Conservation (phyloP, 2,329 filamentous ascomycete genomes). For the Metarhizium album region DNA sequence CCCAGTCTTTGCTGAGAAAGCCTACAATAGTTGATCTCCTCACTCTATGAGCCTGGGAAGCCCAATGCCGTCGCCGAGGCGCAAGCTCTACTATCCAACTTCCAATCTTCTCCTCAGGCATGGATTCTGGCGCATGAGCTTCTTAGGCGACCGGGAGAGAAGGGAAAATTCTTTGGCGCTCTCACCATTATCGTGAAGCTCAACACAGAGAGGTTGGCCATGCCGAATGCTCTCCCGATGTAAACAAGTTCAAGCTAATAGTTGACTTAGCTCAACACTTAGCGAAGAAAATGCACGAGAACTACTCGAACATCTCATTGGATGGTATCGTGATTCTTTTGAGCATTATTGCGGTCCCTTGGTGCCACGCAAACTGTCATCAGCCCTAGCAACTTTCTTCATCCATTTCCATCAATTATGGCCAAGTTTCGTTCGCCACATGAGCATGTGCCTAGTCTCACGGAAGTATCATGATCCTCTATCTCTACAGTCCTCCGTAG, state of each 20-base stretch:
- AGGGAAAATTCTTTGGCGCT: slow-evolving; percentile 85
- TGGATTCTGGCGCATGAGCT: slow-evolving; percentile 79
- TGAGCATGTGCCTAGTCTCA: slow-evolving; percentile 42
- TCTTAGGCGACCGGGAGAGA: slow-evolving; percentile 55
- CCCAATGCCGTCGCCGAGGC: slow-evolving; percentile 37
- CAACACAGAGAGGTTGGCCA: slow-evolving; percentile 66
- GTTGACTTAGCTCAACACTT: slow-evolving; percentile 33
- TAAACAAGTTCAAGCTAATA: neutral
- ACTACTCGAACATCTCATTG: slow-evolving; percentile 49
- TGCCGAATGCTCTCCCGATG: neutral
- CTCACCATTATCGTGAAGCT: slow-evolving; percentile 90
- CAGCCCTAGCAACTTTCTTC: slow-evolving; percentile 67
- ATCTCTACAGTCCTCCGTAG: slow-evolving; percentile 20
- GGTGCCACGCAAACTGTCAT: slow-evolving; percentile 63
- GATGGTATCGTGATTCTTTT: slow-evolving; percentile 49
- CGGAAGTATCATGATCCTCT: slow-evolving; percentile 13
- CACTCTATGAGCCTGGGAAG: slow-evolving; percentile 41
- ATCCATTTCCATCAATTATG: slow-evolving; percentile 59
- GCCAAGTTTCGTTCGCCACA: slow-evolving; percentile 52
- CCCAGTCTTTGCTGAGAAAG: slow-evolving; percentile 4
- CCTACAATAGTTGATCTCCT: slow-evolving; percentile 32
- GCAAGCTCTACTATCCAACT: slow-evolving; percentile 64
- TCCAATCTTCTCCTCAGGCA: slow-evolving; percentile 71
- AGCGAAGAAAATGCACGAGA: slow-evolving; percentile 45
- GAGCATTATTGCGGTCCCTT: slow-evolving; percentile 42